Evolutionary conservation across 2,329 filamentous ascomycete species (phyloP), one percentile per base, ranked within the genome.

Genomic region (Chaetomium olivaceum): DNA sequence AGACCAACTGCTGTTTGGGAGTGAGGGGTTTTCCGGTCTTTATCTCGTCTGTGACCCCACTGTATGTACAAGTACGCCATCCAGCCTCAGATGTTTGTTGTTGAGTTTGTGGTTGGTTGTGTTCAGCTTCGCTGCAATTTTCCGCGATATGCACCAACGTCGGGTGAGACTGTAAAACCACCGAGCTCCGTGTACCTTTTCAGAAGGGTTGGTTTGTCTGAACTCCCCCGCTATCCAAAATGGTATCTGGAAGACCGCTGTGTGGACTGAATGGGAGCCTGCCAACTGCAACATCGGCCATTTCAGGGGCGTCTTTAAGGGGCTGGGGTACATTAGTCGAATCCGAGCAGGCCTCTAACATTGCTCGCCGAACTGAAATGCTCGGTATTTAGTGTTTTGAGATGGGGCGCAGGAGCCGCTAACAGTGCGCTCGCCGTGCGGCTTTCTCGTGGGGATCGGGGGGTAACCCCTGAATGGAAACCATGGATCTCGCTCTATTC

Each of bases 11-110:
- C 43, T 56, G 46, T 50, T 23, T 21, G 21, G 55, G 43, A 0
- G 39, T 3, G n/a, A 25, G 25, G 43, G 4, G 7, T 50, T 61
- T 36, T 1, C 16, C 3, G 74, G 74, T 16, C 87, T 85, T 73
- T 84, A 87, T 74, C 61, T 78, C 3, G 71, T 77, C 14, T 78
- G 78, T 67, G 76, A 78, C 65, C 78, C 79, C 69, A 80, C 77
- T 5, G 77, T 78, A 65, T 5, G 77, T 78, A 65, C 62, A 29
- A 29, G 27, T 78, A 65, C 62, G 77, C 65, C 16, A 25, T 23
- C n/a, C n/a, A 21, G 2, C 14, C n/a, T 25, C 9, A 12, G 14
- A 12, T 5, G 5, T 46, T 33, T 16, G 4, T 33, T n/a, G 14
- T 46, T 7, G 11, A 2, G 25, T 14, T n/a, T 48, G 50, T 25